Base-by-base conservation (phyloP, 202 grass and related monocot species). In the Zoysia matrella region DNA sequence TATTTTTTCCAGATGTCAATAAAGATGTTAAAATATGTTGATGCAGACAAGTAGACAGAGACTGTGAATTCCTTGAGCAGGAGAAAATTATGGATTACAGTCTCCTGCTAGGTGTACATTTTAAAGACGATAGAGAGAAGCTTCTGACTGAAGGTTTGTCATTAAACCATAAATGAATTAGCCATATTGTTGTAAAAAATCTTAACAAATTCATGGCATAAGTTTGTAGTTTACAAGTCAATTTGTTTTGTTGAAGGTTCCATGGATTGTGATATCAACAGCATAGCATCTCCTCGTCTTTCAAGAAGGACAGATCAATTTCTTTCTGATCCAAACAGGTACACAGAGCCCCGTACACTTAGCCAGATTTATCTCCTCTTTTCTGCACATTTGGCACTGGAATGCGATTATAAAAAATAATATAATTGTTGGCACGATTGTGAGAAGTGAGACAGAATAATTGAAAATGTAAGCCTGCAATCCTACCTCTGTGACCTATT, bases 31-130 rank as follows among this genome's bases (percentile, higher is more conserved):
- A 66, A 62, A 61, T 80, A 9, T 83, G 4, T 78, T 82, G 47
- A 87, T 75, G 64, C 88, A 99, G 96, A 89, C 96, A 99, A 92
- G 82, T 99, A 13, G 93, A 99, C 65, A 30, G 22, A 30, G 22
- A 30, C 22, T 30, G 22, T 30, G 22, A 30, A 30, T 30, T 30
- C 22, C 22, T 30, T 30, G 22, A 30, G 22, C 22, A 30, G 22
- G 22, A 30, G 22, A 30, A 30, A 30, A 30, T 30, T 30, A 30
- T 30, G 22, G 22, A 30, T 30, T 30, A 30, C 22, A 30, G 22
- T 30, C 22, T 30, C 22, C 22, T 30, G 22, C 22, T 30, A 30
- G 22, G 22, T 30, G 22, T 30, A 30, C 22, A 30, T 30, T 30
- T 30, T 30, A 30, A 30, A 30, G 22, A 30, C 22, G 22, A 30